These are phyloP conservation scores for Metschnikowia corniflorae DNA, from an alignment of 805 yeast species.

Conservation along the genomic window DNA sequence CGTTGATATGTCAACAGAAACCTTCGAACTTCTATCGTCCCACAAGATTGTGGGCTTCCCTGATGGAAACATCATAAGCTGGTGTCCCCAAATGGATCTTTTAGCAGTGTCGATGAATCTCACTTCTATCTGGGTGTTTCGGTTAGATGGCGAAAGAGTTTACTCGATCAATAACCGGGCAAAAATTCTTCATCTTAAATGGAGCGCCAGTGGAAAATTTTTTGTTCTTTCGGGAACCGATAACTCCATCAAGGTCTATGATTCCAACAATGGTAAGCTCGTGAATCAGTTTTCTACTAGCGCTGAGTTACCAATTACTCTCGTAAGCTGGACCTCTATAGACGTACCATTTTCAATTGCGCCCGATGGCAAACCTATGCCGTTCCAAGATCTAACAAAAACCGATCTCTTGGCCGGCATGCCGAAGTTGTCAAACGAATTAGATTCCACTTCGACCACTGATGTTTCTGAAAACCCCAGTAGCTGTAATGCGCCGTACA, in stretches of 20 bases:
- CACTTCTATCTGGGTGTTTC: slow-evolving; percentile 47
- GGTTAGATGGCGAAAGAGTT: slow-evolving; percentile 51
- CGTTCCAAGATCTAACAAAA: slow-evolving; percentile 23
- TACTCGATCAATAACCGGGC: slow-evolving; percentile 44
- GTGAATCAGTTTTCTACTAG: slow-evolving; percentile 24
- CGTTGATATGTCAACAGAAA: neutral
- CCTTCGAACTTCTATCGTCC: slow-evolving; percentile 8
- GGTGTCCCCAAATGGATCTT: slow-evolving; percentile 55
- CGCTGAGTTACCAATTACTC: slow-evolving; percentile 14
- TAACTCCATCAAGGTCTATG: slow-evolving; percentile 40
- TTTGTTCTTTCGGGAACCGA: slow-evolving; percentile 47
- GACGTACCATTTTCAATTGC: slow-evolving; percentile 3
- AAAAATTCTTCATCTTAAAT: slow-evolving; percentile 29
- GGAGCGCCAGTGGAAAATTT: slow-evolving; percentile 35
- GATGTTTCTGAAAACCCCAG: neutral
- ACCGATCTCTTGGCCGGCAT: slow-evolving; percentile 28
- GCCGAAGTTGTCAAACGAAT: slow-evolving; percentile 31
- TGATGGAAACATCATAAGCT: slow-evolving; percentile 38
- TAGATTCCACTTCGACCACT: slow-evolving; percentile 5
- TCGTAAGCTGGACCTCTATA: slow-evolving; percentile 18
- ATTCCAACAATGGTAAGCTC: slow-evolving; percentile 45
- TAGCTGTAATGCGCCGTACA: slow-evolving; percentile 4
- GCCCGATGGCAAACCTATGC: slow-evolving; percentile 1
- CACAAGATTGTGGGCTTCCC: slow-evolving; percentile 22
- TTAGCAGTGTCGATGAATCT: slow-evolving; percentile 50